Evolutionary conservation across 352 stramenopile genomes (phyloP), one percentile per base, ranked within the genome.

Genomic region (Globisporangium paroecandrum): DNA sequence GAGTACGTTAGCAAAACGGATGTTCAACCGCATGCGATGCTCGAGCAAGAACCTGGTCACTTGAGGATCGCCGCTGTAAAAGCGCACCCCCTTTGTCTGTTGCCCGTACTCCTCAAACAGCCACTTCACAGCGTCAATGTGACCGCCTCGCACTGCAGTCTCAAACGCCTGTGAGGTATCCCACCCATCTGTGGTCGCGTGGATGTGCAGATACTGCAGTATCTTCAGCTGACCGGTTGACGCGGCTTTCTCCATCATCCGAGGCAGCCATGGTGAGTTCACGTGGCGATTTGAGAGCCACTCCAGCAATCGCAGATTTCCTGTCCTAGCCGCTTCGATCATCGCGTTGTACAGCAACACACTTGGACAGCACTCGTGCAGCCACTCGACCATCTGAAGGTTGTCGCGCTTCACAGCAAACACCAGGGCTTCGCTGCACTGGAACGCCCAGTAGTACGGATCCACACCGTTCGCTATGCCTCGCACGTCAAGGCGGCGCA

Each of bases 341-440:
- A 63, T 63, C 12, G 58, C 36, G 4, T 10, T 13, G 0, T 38
- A 43, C 36, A 27, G 36, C 13, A 22, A 10, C 2, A 63, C n/a
- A 2, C 1, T 25, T 5, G 58, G 58, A 13, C 36, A 63, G 25
- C 24, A 32, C 0, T 3, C 22, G 18, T 63, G 36, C 4, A 54
- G 15, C 58, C 58, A 63, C 36, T 53, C 36, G 58, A 63, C 25
- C 58, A 63, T 63, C 36, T 34, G 12, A 1, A 27, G 6, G 36
- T 55, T 63, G 36, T 63, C 36, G 36, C 38, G 5, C 24, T 63
- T 24, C 1, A 63, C 36, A 43, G 54, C 27, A 2, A 3, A 9
- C 7, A 60, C 54, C 2, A 60, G 54, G 0, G 25, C 54, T 4
- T 41, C 5, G 54, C 54, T 32, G 3, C 54, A 60, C 54, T 60